Evolutionary conservation across 768 basidiomycete genomes (phyloP), one percentile per base, ranked within the genome.

Genomic region (Pisolithus marmoratus): DNA sequence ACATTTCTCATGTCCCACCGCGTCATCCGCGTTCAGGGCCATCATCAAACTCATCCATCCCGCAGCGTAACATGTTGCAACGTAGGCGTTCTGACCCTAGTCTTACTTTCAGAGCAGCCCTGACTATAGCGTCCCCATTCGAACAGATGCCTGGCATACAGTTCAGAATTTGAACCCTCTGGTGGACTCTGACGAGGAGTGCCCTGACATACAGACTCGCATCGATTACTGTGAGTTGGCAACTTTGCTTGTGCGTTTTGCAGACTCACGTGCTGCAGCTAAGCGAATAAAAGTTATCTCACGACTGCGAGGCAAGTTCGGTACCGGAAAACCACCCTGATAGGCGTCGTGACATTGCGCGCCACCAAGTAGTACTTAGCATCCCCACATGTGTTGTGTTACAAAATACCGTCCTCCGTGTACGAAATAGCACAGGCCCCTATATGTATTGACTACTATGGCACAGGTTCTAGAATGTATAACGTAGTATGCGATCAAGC

Each of bases 121-220:
- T 49, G 41, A 26, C 48, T 50, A 23, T 17, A 27, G 46, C 51
- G 24, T 23, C 37, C 29, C 9, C 48, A 9, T 5, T 29, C 41
- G 47, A 59, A 38, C 40, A 90, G 88, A 89, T 62, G 83, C 88
- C 15, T 90, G 84, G 84, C 80, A 86, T 59, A 74, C 79, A 15
- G 73, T 83, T 51, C 78, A 74, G 48, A 80, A 77, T 27, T 79
- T 80, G 36, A 88, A 90, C 61, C 83, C 88, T n/a, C 70, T 90
- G 26, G 68, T 74, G 46, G 86, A 89, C 65, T 90, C 88, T 26
- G 88, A 89, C 53, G 85, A 87, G 40, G 85, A 87, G 60, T 68
- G 71, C 45, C 75, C 72, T 14, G 85, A 89, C 59, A 84, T 85
- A 58, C 72, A 85, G 57, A 71, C 78, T 34, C 77, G 82, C 29